phyloP scores from a whole-genome alignment of 2,329 filamentous ascomycete species.

The Onygenales sp. region DNA sequence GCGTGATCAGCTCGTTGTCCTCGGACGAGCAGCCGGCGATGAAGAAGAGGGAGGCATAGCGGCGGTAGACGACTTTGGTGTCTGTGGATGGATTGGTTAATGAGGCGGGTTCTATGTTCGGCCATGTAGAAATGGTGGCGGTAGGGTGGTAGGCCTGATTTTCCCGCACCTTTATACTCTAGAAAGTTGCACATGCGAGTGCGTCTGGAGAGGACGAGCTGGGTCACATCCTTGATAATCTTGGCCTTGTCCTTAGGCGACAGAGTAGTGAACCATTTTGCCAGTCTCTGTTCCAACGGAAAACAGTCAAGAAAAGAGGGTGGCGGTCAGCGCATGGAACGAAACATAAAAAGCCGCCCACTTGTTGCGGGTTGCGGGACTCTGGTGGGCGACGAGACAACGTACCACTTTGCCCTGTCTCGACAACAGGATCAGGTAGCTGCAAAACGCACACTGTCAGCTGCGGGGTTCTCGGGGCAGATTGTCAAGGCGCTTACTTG shows the following conservation, averaged over 20 bases:
- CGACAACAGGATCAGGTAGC: slow-evolving; percentile 94
- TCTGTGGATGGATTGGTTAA: slow-evolving; percentile 45
- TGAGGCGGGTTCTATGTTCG: neutral
- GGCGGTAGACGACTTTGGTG: slow-evolving; percentile 96
- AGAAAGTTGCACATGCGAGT: slow-evolving; percentile 99
- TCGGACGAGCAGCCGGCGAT: slow-evolving; percentile 95
- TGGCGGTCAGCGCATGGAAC: neutral
- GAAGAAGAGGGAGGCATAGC: slow-evolving; percentile 98
- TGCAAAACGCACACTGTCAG: slow-evolving; percentile 27
- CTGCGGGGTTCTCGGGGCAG: neutral
- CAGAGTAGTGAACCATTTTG: slow-evolving; percentile 98
- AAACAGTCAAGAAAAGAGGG: slow-evolving; percentile 11
- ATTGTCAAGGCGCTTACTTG: slow-evolving; percentile 34
- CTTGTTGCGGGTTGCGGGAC: slow-evolving; percentile 21
- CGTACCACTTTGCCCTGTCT: slow-evolving; percentile 98
- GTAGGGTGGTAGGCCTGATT: too few relatives aligned
- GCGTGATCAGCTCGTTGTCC: slow-evolving; percentile 95
- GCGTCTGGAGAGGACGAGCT: slow-evolving; percentile 87
- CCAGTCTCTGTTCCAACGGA: slow-evolving; percentile 61
- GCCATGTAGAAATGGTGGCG: too few relatives aligned
- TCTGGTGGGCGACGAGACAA: slow-evolving; percentile 35
- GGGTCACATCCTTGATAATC: slow-evolving; percentile 99
- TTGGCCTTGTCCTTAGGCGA: slow-evolving; percentile 98
- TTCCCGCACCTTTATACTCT: slow-evolving; percentile 79
- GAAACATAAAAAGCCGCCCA: neutral